phyloP scores from a whole-genome alignment of 164 flowering plant genomes.

The Vitis amurensis region DNA sequence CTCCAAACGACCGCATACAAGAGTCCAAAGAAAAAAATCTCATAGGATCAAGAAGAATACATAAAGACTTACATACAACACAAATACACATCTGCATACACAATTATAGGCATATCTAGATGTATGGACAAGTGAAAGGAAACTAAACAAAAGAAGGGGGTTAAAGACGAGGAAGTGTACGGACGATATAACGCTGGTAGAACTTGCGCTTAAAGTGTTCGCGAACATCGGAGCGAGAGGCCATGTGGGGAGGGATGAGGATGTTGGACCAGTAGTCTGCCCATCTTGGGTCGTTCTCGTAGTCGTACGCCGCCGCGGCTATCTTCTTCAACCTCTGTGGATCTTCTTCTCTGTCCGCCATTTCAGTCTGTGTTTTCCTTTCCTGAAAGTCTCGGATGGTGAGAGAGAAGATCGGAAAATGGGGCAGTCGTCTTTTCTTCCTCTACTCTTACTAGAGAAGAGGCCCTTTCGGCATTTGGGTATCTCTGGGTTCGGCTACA shows the following conservation, averaged over 20 bases:
- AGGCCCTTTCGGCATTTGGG: too few relatives aligned
- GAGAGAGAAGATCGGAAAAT: too few relatives aligned
- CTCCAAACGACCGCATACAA: too few relatives aligned
- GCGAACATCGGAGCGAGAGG: constrained; percentile 79
- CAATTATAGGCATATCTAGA: not conserved
- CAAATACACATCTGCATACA: too few relatives aligned
- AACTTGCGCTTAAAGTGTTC: constrained; percentile 95
- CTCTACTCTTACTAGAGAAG: too few relatives aligned
- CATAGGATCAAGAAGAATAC: too few relatives aligned
- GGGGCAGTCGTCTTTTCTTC: too few relatives aligned
- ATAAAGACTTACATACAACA: too few relatives aligned
- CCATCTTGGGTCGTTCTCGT: constrained; percentile 90
- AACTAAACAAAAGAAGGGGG: too few relatives aligned
- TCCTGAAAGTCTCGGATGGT: too few relatives aligned
- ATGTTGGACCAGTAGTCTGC: constrained; percentile 96
- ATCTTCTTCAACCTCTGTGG: constrained; percentile 75
- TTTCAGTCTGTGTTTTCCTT: constrained; percentile 1
- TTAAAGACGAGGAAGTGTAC: constrained; percentile 4
- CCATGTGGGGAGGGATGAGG: constrained; percentile 91
- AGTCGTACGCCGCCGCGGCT: constrained; percentile 90
- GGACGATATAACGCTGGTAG: constrained; percentile 88
- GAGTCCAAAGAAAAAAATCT: too few relatives aligned
- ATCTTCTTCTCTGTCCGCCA: constrained; percentile 65
- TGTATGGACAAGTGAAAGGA: not conserved
- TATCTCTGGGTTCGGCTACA: too few relatives aligned